phyloP scores from a whole-genome alignment of 2,329 filamentous ascomycete genomes.

The Xylariaceae sp. region DNA sequence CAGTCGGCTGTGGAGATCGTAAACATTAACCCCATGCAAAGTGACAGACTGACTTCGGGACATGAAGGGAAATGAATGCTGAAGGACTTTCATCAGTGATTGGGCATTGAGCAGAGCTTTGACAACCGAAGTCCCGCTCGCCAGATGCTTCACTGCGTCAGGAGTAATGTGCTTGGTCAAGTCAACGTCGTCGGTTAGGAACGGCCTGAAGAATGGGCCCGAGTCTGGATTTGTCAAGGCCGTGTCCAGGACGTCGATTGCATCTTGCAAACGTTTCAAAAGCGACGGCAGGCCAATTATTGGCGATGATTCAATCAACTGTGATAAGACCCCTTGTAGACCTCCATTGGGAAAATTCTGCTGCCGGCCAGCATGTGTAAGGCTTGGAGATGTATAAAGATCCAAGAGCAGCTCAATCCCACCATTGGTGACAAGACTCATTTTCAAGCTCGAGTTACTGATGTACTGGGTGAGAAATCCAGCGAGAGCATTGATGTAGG shows the following conservation, averaged over 20 bases:
- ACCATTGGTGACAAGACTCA: constrained; percentile 68
- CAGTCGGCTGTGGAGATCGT: constrained; percentile 74
- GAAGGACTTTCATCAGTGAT: constrained; percentile 68
- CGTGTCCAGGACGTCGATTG: constrained; percentile 62
- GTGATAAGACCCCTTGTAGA: constrained; percentile 67
- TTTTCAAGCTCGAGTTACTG: constrained; percentile 65
- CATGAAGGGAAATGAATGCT: constrained; percentile 66
- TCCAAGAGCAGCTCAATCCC: constrained; percentile 82
- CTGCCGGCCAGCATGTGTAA: constrained; percentile 68
- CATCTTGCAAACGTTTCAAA: constrained; percentile 64
- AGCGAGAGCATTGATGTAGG: constrained; percentile 70
- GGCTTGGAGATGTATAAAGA: constrained; percentile 73
- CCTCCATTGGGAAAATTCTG: constrained; percentile 63
- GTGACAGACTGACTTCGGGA: constrained; percentile 58
- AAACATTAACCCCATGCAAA: constrained; percentile 74
- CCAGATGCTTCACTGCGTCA: constrained; percentile 38
- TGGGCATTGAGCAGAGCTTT: constrained; percentile 76
- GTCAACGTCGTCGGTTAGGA: constrained; percentile 43
- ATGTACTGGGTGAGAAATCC: constrained; percentile 74
- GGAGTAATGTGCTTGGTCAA: constrained; percentile 27
- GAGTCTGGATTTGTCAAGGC: constrained; percentile 51
- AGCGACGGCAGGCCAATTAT: constrained; percentile 78
- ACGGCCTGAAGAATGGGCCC: constrained; percentile 65
- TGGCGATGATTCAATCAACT: constrained; percentile 74
- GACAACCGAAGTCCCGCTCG: constrained; percentile 67